These are phyloP conservation scores for Cardiosporidium cionae DNA, from an alignment of 169 alveolate species.

Conservation along the genomic window DNA sequence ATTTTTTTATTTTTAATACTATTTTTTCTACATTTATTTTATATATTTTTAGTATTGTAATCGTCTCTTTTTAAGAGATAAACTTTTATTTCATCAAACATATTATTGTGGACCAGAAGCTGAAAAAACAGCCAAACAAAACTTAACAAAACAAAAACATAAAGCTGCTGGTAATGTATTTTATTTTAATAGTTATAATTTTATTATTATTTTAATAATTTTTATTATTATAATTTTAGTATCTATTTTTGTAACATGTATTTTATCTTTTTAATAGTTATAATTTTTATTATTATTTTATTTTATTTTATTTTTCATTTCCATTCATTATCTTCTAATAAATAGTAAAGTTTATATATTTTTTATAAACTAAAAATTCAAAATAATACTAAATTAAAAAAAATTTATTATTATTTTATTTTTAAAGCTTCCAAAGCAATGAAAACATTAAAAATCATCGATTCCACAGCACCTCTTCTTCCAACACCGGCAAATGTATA, in stretches of 20 bases:
- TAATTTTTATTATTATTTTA: too few relatives aligned
- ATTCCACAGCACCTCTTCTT: slow-evolving; percentile 30
- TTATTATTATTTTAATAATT: too few relatives aligned
- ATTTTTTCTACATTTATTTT: too few relatives aligned
- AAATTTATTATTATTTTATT: background rate
- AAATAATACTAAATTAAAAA: too few relatives aligned
- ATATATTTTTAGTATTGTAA: slow-evolving; percentile 61
- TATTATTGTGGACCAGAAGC: slow-evolving; percentile 85
- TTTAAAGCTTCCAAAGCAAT: slow-evolving; percentile 39
- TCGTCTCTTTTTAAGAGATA: slow-evolving; percentile 61
- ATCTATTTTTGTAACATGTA: background rate
- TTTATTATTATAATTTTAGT: background rate
- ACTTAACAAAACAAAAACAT: slow-evolving; percentile 56
- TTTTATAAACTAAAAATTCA: too few relatives aligned
- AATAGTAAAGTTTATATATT: too few relatives aligned
- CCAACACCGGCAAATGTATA: slow-evolving; percentile 47
- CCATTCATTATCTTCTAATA: too few relatives aligned
- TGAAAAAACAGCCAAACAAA: slow-evolving; percentile 69
- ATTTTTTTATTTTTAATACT: too few relatives aligned
- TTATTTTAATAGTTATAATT: too few relatives aligned
- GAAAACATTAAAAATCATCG: slow-evolving; percentile 52
- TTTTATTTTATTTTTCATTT: too few relatives aligned
- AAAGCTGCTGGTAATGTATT: slow-evolving; percentile 30
- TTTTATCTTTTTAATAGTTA: too few relatives aligned
- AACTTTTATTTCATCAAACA: slow-evolving; percentile 60